These are phyloP conservation scores for Thermomucor indicae-seudaticae DNA, from an alignment of 371 early-diverging fungal species.

Conservation along the genomic window DNA sequence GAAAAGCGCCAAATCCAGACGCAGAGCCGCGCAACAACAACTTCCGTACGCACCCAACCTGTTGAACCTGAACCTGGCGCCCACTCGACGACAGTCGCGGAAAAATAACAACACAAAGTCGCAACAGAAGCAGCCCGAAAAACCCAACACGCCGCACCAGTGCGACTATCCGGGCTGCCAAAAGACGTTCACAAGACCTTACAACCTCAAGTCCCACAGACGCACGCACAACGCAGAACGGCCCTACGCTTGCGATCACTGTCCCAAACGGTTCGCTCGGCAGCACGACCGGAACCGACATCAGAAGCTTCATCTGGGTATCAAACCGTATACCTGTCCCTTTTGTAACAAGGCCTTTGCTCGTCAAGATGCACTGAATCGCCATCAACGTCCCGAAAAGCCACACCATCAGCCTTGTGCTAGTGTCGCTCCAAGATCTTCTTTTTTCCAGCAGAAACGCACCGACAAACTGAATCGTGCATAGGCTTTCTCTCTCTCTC, in stretches of 20 bases:
- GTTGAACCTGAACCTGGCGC: conserved; percentile 11
- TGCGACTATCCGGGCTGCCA: conserved; percentile 48
- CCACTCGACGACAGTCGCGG: conserved; percentile 4
- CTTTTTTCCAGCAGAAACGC: too few relatives aligned
- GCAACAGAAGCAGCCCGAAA: not conserved
- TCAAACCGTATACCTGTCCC: conserved; percentile 59
- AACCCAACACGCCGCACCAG: conserved; percentile 5
- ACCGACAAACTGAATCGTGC: too few relatives aligned
- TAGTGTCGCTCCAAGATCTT: too few relatives aligned
- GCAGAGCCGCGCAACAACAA: conserved; percentile 10
- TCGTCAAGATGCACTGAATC: conserved; percentile 69
- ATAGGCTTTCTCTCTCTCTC: too few relatives aligned
- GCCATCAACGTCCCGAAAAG: conserved; percentile 46
- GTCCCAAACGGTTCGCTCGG: conserved; percentile 61
- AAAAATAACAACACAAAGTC: not conserved
- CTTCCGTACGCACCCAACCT: conserved; percentile 16
- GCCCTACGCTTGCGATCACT: conserved; percentile 65
- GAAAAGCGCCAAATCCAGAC: conserved; percentile 1
- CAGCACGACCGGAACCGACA: conserved; percentile 86
- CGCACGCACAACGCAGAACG: conserved; percentile 72
- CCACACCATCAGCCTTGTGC: too few relatives aligned
- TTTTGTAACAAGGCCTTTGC: conserved; percentile 73
- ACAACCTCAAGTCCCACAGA: conserved; percentile 80
- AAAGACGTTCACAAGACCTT: conserved; percentile 76
- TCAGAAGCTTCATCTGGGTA: conserved; percentile 60